Conservation (phyloP, 331 rosid species). For the Pyrus hybrid region DNA sequence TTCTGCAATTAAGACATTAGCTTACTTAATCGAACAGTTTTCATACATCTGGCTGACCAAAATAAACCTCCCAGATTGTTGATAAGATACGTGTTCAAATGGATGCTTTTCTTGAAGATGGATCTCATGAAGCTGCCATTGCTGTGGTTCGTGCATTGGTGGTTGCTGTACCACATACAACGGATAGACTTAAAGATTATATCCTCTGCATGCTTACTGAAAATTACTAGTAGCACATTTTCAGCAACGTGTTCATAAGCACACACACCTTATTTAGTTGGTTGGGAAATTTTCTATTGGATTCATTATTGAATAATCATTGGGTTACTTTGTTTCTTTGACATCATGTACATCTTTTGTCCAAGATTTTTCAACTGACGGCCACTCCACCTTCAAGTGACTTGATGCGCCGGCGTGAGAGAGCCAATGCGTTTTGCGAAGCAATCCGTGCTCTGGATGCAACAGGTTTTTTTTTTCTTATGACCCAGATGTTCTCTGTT, state of each 20-base stretch:
- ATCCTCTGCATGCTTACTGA: conserved; percentile 39
- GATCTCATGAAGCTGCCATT: conserved; percentile 89
- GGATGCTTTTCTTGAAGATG: conserved; percentile 99
- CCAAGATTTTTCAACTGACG: conserved; percentile 89
- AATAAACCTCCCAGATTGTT: conserved; percentile 56
- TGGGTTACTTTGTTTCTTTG: conserved; percentile 45
- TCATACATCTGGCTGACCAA: conserved; percentile 15
- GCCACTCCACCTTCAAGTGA: conserved; percentile 47
- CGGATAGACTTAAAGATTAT: conserved; percentile 88
- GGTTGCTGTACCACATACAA: conserved; percentile 89
- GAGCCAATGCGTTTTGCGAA: conserved; percentile 81
- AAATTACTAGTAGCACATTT: background rate
- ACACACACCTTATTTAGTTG: background rate
- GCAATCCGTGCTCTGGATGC: conserved; percentile 95
- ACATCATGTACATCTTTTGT: conserved; percentile 71
- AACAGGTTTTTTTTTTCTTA: conserved; percentile 43
- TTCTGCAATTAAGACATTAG: conserved; percentile 9
- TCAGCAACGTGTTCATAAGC: background rate
- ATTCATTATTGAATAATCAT: conserved; percentile 2
- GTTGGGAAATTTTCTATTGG: background rate
- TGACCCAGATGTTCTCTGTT: background rate
- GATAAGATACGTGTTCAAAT: conserved; percentile 96
- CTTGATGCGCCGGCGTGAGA: conserved; percentile 58
- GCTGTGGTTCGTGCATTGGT: conserved; percentile 89
- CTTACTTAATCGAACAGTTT: conserved; percentile 12